These are phyloP conservation scores for Thraustochytrium sp. DNA, from an alignment of 352 stramenopile species.

Conservation along the genomic window DNA sequence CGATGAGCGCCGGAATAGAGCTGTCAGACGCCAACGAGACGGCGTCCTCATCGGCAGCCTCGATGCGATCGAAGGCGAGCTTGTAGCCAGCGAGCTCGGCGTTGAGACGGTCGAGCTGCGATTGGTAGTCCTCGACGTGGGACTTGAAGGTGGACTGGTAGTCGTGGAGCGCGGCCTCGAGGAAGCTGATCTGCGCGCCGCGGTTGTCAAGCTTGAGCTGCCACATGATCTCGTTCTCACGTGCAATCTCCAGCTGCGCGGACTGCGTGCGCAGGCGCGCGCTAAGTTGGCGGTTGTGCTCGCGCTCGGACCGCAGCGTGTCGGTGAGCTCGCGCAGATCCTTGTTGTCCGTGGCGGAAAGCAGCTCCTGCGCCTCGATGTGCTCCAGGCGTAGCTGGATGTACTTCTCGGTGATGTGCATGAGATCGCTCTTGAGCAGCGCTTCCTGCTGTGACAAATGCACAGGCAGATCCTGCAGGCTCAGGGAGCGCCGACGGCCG, in stretches of 20 bases:
- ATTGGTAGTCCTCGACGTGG: slow-evolving; percentile 6
- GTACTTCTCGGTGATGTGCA: slow-evolving; percentile 27
- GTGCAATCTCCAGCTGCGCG: neutral
- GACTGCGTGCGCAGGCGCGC: neutral
- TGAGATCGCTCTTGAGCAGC: slow-evolving; percentile 4
- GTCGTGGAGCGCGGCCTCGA: slow-evolving; percentile 23
- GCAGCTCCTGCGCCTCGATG: slow-evolving; percentile 3
- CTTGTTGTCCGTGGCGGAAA: neutral
- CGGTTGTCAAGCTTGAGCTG: slow-evolving; percentile 18
- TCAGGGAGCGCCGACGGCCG: neutral
- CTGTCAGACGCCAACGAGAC: neutral
- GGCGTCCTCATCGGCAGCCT: neutral
- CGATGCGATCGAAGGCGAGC: neutral
- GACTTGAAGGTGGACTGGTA: slow-evolving; percentile 19
- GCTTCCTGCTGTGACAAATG: neutral
- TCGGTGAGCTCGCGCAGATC: neutral
- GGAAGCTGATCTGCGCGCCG: slow-evolving; percentile 14
- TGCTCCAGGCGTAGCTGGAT: neutral
- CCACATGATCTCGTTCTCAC: neutral
- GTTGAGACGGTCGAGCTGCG: neutral
- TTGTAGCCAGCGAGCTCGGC: slow-evolving; percentile 3
- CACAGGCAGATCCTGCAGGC: neutral
- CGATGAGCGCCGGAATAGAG: neutral
- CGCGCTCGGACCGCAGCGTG: neutral
- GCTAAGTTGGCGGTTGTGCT: neutral